Evolutionary conservation across 805 yeast genomes (phyloP).

Genomic region (Brettanomyces anomalus): DNA sequence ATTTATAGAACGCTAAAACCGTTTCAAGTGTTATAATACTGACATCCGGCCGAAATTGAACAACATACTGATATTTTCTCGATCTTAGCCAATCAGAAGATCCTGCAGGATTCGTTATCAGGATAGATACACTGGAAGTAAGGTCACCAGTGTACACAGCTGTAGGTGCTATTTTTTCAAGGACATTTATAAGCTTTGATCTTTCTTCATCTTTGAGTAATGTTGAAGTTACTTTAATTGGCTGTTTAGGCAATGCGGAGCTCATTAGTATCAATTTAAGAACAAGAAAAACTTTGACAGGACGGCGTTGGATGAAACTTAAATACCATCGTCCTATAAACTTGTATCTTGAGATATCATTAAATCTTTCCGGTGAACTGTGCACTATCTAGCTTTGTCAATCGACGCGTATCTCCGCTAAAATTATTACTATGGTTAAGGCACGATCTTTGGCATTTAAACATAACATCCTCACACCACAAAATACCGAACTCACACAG

Average conservation of each 20-base stretch:
- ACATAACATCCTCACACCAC: no score
- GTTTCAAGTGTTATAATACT: slow-evolving; percentile 40
- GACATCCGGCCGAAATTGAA: slow-evolving; percentile 46
- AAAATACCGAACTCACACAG: no score
- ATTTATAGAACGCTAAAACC: slow-evolving; percentile 35
- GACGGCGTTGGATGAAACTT: slow-evolving; percentile 10
- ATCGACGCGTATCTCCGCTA: no score
- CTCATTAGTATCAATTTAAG: no score
- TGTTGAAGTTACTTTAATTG: slow-evolving; percentile 20
- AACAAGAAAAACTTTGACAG: no score
- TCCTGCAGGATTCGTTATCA: slow-evolving; percentile 18
- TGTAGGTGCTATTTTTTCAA: slow-evolving; percentile 11
- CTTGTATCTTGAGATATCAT: no score
- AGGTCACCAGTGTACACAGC: slow-evolving; percentile 17
- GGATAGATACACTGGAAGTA: slow-evolving; percentile 17
- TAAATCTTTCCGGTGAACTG: no score
- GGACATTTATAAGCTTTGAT: slow-evolving; percentile 7
- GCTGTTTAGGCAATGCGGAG: no score
- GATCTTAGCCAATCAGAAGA: slow-evolving; percentile 28
- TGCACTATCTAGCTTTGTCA: no score
- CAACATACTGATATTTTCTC: slow-evolving; percentile 43
- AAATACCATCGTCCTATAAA: slow-evolving; percentile 7
- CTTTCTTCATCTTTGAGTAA: slow-evolving; percentile 13
- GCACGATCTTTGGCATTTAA: no score
- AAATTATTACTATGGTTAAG: no score